Evolutionary conservation across 352 stramenopile species (phyloP), one percentile per base, ranked within the genome.

Genomic region (Phytophthora nicotianae): DNA sequence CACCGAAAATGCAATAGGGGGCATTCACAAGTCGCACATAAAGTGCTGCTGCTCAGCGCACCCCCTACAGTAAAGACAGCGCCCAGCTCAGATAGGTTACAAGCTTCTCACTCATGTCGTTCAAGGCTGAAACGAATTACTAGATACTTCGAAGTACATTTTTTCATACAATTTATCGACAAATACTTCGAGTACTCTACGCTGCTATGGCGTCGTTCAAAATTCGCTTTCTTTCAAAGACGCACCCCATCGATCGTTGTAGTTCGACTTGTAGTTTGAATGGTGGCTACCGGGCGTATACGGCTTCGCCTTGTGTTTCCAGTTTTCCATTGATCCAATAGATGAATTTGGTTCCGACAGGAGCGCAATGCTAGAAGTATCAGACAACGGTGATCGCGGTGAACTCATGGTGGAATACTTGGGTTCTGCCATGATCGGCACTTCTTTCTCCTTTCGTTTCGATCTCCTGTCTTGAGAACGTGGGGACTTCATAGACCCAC

Each of bases 301-400:
- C 19, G 60, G 58, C 19, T 77, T 79, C 4, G 60, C 51, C 13
- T 62, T 61, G 5, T 52, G 55, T n/a, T 71, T 62, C 45, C 63
- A 65, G 45, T 62, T 60, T 46, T 74, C 58, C 38, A 61, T 65
- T 3, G 73, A 81, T 9, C 68, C 51, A 29, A 56, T 14, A 16
- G 79, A 79, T 5, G 55, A 72, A 41, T 62, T 67, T 2, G 62
- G 57, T 47, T 80, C 72, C 11, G 78, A 88, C 29, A 91, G 62
- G 41, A 91, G 45, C 35, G 80, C 83, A 47, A 91, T 87, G 46
- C 80, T 90, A 11, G 80, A 90, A 5, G 65, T 71, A 46, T 70
- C 70, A 27, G 82, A 91, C 20, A 84, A 58, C 4, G 70, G 57
- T 26, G 75, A 83, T 23, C 79, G 70, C 27, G 81, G 83, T n/a